These are phyloP conservation scores for Daucus carota DNA, from an alignment of 129 eudicot genomes.

Conservation along the genomic window DNA sequence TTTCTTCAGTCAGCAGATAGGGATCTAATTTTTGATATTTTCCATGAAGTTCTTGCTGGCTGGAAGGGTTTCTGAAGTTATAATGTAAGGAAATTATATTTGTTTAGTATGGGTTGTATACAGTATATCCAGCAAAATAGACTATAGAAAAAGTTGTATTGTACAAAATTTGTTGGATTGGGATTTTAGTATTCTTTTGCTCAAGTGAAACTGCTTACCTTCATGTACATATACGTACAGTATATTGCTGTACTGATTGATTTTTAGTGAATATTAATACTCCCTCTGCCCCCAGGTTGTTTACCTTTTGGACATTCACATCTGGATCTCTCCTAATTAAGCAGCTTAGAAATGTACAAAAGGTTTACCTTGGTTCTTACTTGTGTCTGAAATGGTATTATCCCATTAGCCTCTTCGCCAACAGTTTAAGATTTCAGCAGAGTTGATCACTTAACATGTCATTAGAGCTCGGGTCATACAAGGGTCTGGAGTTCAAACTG, in stretches of 20 bases:
- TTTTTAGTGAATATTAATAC: slow-evolving; percentile 19
- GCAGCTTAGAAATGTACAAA: not conserved
- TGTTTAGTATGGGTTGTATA: slow-evolving; percentile 9
- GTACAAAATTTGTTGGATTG: slow-evolving; percentile 28
- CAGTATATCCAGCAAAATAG: slow-evolving; percentile 13
- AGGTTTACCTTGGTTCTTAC: no score
- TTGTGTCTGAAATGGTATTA: not conserved
- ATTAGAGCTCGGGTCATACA: not conserved
- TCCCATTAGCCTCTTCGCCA: not conserved
- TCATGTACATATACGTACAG: slow-evolving; percentile 21
- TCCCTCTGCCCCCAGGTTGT: no score
- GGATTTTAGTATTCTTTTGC: slow-evolving; percentile 22
- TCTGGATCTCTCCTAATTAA: not conserved
- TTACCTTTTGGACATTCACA: no score
- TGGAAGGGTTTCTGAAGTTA: slow-evolving; percentile 86
- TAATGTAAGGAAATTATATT: not conserved
- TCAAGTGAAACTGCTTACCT: slow-evolving; percentile 24
- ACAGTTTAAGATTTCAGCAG: not conserved
- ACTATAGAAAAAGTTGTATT: slow-evolving; percentile 25
- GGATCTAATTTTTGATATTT: slow-evolving; percentile 71
- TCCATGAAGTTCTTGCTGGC: slow-evolving; percentile 72
- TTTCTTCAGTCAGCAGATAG: slow-evolving; percentile 75
- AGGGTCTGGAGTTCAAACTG: no score
- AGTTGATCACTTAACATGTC: not conserved
- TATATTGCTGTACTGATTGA: slow-evolving; percentile 18